These are phyloP conservation scores for Sergeia podlipaevii DNA, from an alignment of 208 protist genomes.

Conservation along the genomic window DNA sequence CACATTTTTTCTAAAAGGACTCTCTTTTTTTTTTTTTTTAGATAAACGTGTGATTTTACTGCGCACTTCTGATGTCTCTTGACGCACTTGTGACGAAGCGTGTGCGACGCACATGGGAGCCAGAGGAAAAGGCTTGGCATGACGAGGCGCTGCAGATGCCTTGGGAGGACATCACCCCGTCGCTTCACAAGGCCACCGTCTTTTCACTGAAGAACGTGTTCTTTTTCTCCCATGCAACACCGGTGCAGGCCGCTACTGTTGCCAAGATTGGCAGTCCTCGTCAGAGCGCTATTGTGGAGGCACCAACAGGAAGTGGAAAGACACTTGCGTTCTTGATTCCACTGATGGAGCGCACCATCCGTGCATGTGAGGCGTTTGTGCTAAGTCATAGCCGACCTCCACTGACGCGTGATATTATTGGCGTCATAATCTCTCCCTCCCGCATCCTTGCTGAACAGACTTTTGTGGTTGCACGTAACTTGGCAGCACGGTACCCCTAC, in stretches of 20 bases:
- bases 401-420: conserved; percentile 60
- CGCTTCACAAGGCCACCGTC: conserved; percentile 63
- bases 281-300: conserved; percentile 89
- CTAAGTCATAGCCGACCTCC: conserved; percentile 39
- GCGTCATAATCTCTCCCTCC: conserved; percentile 79
- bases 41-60: no score
- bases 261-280: conserved; percentile 33
- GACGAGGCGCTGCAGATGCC: conserved; percentile 72
- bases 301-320: conserved; percentile 97
- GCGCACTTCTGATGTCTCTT: conserved; percentile 35
- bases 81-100: conserved; percentile 59
- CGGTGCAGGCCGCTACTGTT: conserved; percentile 81
- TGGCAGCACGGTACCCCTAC: conserved; percentile 64
- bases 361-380: conserved; percentile 49
- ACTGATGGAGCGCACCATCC: conserved; percentile 77
- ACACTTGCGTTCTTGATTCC: conserved; percentile 94
- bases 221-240: conserved; percentile 89
- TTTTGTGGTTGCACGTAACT: conserved; percentile 68
- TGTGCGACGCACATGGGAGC: conserved; percentile 75
- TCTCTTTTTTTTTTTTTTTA: no score
- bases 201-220: conserved; percentile 89
- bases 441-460: conserved; percentile 84
- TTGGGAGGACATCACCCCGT: conserved; percentile 74
- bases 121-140: conserved; percentile 77
- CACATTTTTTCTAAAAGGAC: no score